Conservation (phyloP, 2,329 filamentous ascomycete species). For the Colletotrichum chlorophyti region DNA sequence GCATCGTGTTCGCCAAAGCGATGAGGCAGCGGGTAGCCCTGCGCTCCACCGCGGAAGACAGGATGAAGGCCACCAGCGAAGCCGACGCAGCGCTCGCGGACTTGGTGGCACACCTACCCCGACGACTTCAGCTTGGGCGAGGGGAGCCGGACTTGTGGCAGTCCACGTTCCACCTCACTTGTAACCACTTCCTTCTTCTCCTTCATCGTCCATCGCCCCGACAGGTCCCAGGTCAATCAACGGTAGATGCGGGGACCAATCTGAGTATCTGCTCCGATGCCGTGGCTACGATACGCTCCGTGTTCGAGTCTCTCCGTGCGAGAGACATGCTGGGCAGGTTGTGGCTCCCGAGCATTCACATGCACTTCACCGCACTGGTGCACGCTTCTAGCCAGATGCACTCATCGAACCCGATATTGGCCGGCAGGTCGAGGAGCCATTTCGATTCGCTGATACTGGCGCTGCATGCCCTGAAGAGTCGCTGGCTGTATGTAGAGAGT, state of each 20-base stretch:
- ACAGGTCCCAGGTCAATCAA: not conserved
- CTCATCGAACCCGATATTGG: conserved; percentile 38
- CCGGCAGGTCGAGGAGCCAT: conserved; percentile 37
- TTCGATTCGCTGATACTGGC: conserved; percentile 38
- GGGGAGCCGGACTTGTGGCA: conserved; percentile 36
- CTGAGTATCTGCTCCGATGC: conserved; percentile 40
- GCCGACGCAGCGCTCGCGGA: conserved; percentile 40
- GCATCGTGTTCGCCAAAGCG: conserved; percentile 53
- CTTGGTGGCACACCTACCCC: conserved; percentile 37
- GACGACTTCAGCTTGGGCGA: conserved; percentile 33
- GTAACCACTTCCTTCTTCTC: conserved; percentile 43
- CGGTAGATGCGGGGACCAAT: conserved; percentile 32
- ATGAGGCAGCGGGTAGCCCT: conserved; percentile 34
- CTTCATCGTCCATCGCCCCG: conserved; percentile 39
- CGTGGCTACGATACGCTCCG: conserved; percentile 34
- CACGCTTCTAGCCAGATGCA: conserved; percentile 36
- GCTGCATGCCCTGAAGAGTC: conserved; percentile 34
- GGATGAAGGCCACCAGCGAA: conserved; percentile 35
- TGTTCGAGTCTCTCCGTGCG: conserved; percentile 37
- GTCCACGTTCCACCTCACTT: conserved; percentile 41
- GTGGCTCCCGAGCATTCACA: conserved; percentile 38
- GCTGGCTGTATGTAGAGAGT: conserved; percentile 42
- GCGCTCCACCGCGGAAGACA: conserved; percentile 30
- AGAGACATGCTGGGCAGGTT: conserved; percentile 33
- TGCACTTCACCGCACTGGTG: conserved; percentile 40